These are phyloP conservation scores for Penicillium griseofulvum DNA, from an alignment of 2,329 filamentous ascomycete genomes.

Conservation along the genomic window DNA sequence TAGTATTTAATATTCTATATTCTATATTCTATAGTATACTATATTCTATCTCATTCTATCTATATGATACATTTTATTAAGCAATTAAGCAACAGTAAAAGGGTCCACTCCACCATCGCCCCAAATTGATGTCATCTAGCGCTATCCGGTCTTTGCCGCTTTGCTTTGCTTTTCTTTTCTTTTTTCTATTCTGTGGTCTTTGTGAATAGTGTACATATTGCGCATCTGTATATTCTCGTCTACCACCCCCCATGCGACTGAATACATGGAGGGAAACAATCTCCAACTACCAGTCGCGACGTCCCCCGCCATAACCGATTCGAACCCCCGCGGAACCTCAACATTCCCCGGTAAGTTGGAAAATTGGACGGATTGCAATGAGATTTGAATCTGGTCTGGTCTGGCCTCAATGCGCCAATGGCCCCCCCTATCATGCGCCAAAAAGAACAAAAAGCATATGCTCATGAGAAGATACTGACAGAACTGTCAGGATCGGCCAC, in stretches of 20 bases:
- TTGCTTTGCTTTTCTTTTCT: constrained; percentile 5
- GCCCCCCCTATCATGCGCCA: not conserved
- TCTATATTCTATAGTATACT: no score
- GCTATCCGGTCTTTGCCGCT: constrained; percentile 23
- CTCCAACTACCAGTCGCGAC: constrained; percentile 26
- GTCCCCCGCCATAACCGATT: constrained; percentile 20
- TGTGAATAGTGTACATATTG: not conserved
- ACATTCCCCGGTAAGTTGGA: constrained; percentile 28
- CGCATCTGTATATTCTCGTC: not conserved
- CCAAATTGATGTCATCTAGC: constrained; percentile 31
- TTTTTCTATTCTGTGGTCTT: not conserved
- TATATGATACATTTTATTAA: no score
- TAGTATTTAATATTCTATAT: not conserved
- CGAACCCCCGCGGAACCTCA: constrained; percentile 19
- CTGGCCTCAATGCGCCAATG: not conserved
- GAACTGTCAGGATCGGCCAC: constrained; percentile 24
- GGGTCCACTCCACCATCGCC: constrained; percentile 4
- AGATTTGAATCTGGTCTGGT: constrained; percentile 3
- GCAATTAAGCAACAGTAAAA: not conserved
- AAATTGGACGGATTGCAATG: not conserved
- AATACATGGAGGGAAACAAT: constrained; percentile 34
- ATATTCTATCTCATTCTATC: not conserved
- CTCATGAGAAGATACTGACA: constrained; percentile 7
- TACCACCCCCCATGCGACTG: constrained; percentile 24
- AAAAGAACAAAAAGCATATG: not conserved